Percentiles rank a stretch among this genome's conserved stretches.
Conservation (phyloP, 768 basidiomycete genomes). For the Lentinula guzmanii region DNA sequence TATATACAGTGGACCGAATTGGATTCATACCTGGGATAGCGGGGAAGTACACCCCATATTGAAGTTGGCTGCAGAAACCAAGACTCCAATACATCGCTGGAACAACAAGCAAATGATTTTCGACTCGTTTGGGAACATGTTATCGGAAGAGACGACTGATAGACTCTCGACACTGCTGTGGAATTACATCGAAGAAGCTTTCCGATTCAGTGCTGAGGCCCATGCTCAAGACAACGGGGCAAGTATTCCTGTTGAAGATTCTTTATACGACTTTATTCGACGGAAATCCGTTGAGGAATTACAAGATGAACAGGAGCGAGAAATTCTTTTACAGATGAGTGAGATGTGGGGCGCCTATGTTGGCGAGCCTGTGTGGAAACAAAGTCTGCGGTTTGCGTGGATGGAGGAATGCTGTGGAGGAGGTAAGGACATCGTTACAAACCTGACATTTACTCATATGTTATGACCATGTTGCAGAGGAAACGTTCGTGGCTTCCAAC, state of each 20-base stretch:
- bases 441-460: background rate
- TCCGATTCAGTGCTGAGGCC: constrained; percentile 11
- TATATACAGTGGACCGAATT: constrained; percentile 13
- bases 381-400: constrained; percentile 15
- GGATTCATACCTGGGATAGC: constrained; percentile 15
- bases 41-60: constrained; percentile 14
- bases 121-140: constrained; percentile 7
- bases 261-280: constrained; percentile 13
- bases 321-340: constrained; percentile 13
- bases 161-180: constrained; percentile 14
- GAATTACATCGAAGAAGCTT: constrained; percentile 15
- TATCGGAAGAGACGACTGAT: constrained; percentile 9
- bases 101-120: constrained; percentile 14
- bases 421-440: constrained; percentile 7
- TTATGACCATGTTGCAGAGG: constrained; percentile 6
- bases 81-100: constrained; percentile 14
- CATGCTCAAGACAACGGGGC: constrained; percentile 9
- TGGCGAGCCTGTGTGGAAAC: constrained; percentile 16
- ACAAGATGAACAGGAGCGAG: constrained; percentile 10
- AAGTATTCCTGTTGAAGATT: constrained; percentile 9
- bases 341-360: constrained; percentile 16
- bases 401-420: constrained; percentile 17
- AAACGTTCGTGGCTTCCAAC: constrained; percentile 15
- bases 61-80: constrained; percentile 13
- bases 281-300: constrained; percentile 9